Conservation (phyloP, 139 green algal species). For the Ostreobium quekettii region DNA sequence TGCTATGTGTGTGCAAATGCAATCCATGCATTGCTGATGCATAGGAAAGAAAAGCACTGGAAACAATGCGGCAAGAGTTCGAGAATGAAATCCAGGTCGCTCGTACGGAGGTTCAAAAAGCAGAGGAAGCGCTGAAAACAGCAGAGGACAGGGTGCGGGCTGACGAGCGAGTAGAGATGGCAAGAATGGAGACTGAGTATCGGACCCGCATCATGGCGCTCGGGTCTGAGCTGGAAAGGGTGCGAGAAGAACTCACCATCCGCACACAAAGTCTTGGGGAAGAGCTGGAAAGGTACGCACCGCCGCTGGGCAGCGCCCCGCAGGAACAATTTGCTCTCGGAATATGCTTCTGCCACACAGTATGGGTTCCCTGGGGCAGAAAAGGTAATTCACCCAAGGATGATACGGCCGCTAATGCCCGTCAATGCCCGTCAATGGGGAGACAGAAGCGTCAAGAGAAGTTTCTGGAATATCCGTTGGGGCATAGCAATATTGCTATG, state of each 20-base stretch:
- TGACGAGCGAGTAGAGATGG: constrained; percentile 37
- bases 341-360: too few relatives aligned
- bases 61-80: constrained; percentile 56
- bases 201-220: constrained; percentile 33
- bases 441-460: too few relatives aligned
- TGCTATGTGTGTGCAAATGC: too few relatives aligned
- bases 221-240: constrained; percentile 31
- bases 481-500: too few relatives aligned
- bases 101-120: constrained; percentile 43
- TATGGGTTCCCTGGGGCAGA: too few relatives aligned
- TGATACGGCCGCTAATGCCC: too few relatives aligned
- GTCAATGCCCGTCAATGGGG: too few relatives aligned
- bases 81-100: constrained; percentile 52
- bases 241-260: constrained; percentile 34
- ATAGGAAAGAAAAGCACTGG: constrained; percentile 47
- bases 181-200: constrained; percentile 46
- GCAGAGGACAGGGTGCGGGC: constrained; percentile 48
- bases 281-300: constrained; percentile 32
- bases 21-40: too few relatives aligned
- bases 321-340: too few relatives aligned
- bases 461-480: too few relatives aligned
- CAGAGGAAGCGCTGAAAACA: constrained; percentile 46
- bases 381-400: too few relatives aligned
- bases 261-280: constrained; percentile 27
- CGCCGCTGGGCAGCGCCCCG: too few relatives aligned